Base-by-base conservation (phyloP, 768 basidiomycete genomes). In the Suillus subalutaceus region DNA sequence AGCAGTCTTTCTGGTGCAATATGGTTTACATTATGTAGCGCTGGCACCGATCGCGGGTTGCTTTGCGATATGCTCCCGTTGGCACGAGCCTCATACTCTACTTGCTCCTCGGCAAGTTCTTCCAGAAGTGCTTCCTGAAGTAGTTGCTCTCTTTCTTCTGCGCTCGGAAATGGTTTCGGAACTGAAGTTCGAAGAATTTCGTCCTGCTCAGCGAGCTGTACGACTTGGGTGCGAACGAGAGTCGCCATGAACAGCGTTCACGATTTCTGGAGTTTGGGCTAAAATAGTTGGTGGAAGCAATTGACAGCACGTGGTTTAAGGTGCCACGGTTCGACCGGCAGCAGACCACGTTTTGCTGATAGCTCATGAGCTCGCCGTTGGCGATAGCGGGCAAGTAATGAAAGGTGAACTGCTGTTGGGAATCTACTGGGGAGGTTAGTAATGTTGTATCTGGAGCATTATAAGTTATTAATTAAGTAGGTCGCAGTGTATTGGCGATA, bases 221-320 rank as follows among this genome's bases (percentile, higher is more conserved):
- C 38, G 35, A 46, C 44, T 37, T 66, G 58, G 13, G 56, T 48
- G 52, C 71, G 75, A n/a, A 68, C 62, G 59, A 77, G 76, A 62
- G 75, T 77, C 23, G 75, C 76, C 75, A 76, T 76, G 62, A 23
- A 26, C 40, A 32, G 18, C 59, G 40, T 43, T 60, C 12, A 26
- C 40, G 58, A 60, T 43, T 60, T 60, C 41, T 43, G 40, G 10
- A 18, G 16, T 30, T 59, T 43, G 13, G 59, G 26, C 59, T 60
- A 60, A 60, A 60, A 60, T 60, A 60, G 26, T 59, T n/a, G 32
- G 23, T 41, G 40, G 58, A 40, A 9, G 38, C 40, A 60, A 32
- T 32, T 59, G 23, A 20, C 10, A 18, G 9, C 44, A 63, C 62
- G 57, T 63, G 61, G 62, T 13, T 3, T 5, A 12, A 41, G 6